Conservation (phyloP, 495 filamentous ascomycete species). For the Penicillium cinerascens region DNA sequence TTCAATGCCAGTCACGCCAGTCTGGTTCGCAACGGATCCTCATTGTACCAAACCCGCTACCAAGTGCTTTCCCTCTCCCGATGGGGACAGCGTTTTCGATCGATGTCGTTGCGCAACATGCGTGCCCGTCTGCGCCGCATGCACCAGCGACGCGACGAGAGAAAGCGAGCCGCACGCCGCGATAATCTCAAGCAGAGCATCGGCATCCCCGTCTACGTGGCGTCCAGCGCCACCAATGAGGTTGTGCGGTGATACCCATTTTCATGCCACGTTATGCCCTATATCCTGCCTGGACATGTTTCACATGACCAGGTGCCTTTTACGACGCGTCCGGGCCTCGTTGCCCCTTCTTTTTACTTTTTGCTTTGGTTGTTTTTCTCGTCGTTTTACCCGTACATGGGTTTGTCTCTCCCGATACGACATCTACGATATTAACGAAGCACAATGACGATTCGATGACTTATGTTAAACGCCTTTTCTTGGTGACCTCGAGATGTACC, state of each 20-base stretch:
- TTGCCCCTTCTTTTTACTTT: not conserved
- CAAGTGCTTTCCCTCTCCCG: constrained; percentile 48
- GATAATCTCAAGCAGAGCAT: constrained; percentile 68
- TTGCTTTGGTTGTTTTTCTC: not conserved
- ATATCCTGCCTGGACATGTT: constrained; percentile 19
- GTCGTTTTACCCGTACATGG: not conserved
- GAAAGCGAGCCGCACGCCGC: constrained; percentile 57
- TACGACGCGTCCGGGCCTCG: constrained; percentile 15
- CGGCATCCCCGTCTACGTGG: constrained; percentile 36
- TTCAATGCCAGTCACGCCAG: constrained; percentile 33
- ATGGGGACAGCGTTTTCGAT: constrained; percentile 49
- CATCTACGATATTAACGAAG: constrained; percentile 27
- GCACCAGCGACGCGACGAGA: constrained; percentile 56
- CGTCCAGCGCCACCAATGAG: constrained; percentile 26
- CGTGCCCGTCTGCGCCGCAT: constrained; percentile 53
- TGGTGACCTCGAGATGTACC: constrained; percentile 20
- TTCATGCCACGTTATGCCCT: constrained; percentile 8
- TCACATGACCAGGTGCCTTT: constrained; percentile 19
- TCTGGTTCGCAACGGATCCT: constrained; percentile 30
- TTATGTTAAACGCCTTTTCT: constrained; percentile 14
- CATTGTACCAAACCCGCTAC: constrained; percentile 34
- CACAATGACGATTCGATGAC: constrained; percentile 17
- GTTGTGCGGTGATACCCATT: constrained; percentile 10
- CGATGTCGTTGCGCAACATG: constrained; percentile 49
- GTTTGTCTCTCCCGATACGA: constrained; percentile 14